Evolutionary conservation across 495 filamentous ascomycete genomes (phyloP), one percentile per base, ranked within the genome.

Genomic region (Penicillium longicatenatum): DNA sequence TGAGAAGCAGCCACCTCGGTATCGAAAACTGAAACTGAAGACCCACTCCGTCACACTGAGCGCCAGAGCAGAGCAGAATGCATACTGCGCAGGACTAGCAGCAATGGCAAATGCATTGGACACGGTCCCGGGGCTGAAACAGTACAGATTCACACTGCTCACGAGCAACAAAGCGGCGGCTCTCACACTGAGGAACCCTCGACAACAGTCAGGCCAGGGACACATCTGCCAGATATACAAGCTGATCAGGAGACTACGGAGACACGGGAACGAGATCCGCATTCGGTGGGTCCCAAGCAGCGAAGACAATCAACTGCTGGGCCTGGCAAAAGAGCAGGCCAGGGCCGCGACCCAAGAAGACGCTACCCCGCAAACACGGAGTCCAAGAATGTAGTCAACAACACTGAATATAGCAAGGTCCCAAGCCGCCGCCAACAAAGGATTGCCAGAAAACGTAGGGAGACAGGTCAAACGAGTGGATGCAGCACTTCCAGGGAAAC

Each of bases 391-490:
- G 45, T 29, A 48, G 24, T 48, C 20, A 11, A 48, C 20, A 16
- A 48, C 20, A 22, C 20, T 48, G 30, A 52, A 52, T 37, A 37
- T 37, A 24, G 49, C 49, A 41, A 11, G 49, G 12, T 52, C 61
- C 48, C 56, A 56, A 54, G 56, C 26, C 50, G 56, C 16, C 52
- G 0, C 61, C 39, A 53, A 20, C 3, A 56, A 58, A 22, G 48
- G 9, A 12, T 35, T 61, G 33, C 65, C 54, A 55, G 61, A 61
- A 41, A 58, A 54, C 7, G 57, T 70, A 11, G 60, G 65, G 31
- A 70, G 57, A 58, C 60, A 68, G 50, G 60, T 57, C 9, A 71
- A 65, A 60, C 53, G 58, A 54, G 51, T 74, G 41, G 69, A 71
- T 57, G 50, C 50, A 48, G 65, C 54, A 54, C 69, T 70, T 31